phyloP scores from a whole-genome alignment of 768 basidiomycete genomes.

The Postia placenta region DNA sequence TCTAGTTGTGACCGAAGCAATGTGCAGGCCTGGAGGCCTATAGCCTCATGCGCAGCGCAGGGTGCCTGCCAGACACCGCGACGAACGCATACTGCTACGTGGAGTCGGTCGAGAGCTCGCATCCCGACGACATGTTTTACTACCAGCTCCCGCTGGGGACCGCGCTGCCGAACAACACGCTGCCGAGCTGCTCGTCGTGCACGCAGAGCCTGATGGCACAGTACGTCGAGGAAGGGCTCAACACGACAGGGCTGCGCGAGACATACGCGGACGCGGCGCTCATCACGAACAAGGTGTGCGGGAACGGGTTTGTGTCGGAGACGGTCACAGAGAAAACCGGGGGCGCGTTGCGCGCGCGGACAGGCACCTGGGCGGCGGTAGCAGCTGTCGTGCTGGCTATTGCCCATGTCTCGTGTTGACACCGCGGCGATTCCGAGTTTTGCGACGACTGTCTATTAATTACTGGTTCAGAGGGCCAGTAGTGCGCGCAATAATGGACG shows the following conservation, averaged over 20 bases:
- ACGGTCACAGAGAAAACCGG: not conserved
- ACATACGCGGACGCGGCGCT: constrained; percentile 47
- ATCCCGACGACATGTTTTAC: constrained; percentile 66
- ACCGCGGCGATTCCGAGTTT: not conserved
- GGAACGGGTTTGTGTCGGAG: constrained; percentile 35
- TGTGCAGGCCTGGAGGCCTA: constrained; percentile 56
- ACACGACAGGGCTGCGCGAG: constrained; percentile 31
- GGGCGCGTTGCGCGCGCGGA: not conserved
- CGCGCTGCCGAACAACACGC: constrained; percentile 41
- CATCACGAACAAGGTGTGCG: constrained; percentile 44
- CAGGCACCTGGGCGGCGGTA: not conserved
- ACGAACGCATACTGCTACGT: constrained; percentile 61
- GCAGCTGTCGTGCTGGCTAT: not conserved
- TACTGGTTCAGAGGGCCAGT: not conserved
- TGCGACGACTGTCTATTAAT: not conserved
- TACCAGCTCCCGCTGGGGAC: constrained; percentile 63
- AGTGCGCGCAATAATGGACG: not conserved
- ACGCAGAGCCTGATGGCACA: constrained; percentile 50
- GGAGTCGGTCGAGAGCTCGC: constrained; percentile 48
- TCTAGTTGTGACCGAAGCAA: not conserved
- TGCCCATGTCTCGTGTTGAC: not conserved
- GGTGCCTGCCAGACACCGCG: constrained; percentile 51
- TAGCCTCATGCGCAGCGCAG: constrained; percentile 50
- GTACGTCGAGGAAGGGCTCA: constrained; percentile 38
- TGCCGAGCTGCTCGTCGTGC: constrained; percentile 58